Base-by-base conservation (phyloP, 225 moss, liverwort and hornwort genomes). In the Pleurozium schreberi region DNA sequence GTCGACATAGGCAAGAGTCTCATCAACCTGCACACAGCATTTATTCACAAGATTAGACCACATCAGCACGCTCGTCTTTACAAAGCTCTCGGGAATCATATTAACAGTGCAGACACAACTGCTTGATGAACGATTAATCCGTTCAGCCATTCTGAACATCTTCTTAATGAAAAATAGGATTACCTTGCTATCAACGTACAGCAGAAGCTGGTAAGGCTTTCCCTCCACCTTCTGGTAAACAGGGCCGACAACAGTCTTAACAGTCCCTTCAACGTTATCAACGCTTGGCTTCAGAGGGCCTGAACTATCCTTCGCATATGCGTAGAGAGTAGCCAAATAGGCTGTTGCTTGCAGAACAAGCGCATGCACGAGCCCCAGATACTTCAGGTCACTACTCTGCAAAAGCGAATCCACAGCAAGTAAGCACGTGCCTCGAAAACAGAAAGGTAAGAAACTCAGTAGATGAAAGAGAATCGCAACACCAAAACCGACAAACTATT, bases 211-310 rank as follows among this genome's bases (percentile, higher is more conserved):
- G 25, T 91, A 93, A 84, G 97, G 93, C 88, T 96, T 96, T 31
- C 92, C 93, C 88, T 94, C 96, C 27, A 98, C 92, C 88, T 95
- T 97, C 63, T 93, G 90, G 17, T 95, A 94, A 36, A 96, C 90
- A 79, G 97, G 98, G 28, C 95, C 95, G 18, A 97, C 93, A 22
- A 98, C 96, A 33, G 94, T 94, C 90, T 95, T 96, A 1, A 98
- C 96, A 20, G 95, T 96, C 77, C 94, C 98, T 87, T 98, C 97
- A 14, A 98, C 98, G 49, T 93, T 95, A 88, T 98, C 98, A 85
- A 98, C 97, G 42, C 94, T 90, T 12, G 96, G 93, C 93, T 95
- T 98, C 78, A 96, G 87, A 27, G 97, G 92, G 16, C 98, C 98
- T 47, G 98, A 93, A 74, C 97, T 96, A 5, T 97, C 97, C 90